These are phyloP conservation scores for Butyriboletus loyo DNA, from an alignment of 768 basidiomycete genomes.

Conservation along the genomic window DNA sequence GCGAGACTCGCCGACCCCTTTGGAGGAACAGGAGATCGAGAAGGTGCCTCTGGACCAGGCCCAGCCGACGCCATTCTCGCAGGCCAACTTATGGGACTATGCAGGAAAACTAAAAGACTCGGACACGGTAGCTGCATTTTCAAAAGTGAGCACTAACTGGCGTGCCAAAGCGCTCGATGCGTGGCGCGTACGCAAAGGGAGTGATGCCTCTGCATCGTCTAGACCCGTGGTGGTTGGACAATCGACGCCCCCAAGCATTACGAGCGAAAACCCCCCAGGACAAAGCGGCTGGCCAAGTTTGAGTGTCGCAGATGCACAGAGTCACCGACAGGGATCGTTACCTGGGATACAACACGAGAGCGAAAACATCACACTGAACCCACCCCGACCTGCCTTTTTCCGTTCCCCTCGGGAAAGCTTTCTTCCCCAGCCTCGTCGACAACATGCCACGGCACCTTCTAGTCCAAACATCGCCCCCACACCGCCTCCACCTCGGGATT, in stretches of 20 bases:
- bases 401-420: conserved; percentile 56
- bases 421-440: conserved; percentile 36
- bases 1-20: conserved; percentile 25
- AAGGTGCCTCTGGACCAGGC: conserved; percentile 12
- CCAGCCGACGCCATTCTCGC: conserved; percentile 21
- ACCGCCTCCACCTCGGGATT: conserved; percentile 17
- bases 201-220: conserved; percentile 3
- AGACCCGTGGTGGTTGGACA: not conserved
- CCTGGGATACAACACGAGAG: conserved; percentile 36
- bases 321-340: conserved; percentile 39
- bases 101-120: conserved; percentile 74
- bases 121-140: conserved; percentile 63
- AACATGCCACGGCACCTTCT: conserved; percentile 26
- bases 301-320: not conserved
- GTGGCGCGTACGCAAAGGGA: conserved; percentile 26
- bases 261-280: conserved; percentile 20
- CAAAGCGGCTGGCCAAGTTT: conserved; percentile 15
- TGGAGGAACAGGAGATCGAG: conserved; percentile 16
- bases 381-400: conserved; percentile 57
- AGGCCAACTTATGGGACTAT: conserved; percentile 59
- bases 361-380: conserved; percentile 41
- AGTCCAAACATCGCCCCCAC: conserved; percentile 27
- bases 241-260: conserved; percentile 17
- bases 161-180: conserved; percentile 52
- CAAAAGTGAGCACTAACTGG: conserved; percentile 78